These are phyloP conservation scores for Teratosphaeria pseudoeucalypti DNA, from an alignment of 2,329 filamentous ascomycete species.

Conservation along the genomic window DNA sequence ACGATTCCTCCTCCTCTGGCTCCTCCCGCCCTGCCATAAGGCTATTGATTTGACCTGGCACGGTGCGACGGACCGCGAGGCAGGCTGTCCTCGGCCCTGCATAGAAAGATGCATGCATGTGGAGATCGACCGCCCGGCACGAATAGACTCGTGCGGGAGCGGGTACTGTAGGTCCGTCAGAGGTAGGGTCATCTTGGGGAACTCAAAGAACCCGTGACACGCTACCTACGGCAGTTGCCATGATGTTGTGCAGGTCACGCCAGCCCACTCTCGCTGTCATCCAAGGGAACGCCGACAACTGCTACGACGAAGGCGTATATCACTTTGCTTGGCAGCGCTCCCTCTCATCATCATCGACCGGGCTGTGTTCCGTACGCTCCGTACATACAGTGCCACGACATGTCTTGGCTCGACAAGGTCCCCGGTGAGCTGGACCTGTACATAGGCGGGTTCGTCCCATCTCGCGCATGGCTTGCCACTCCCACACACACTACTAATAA, in stretches of 20 bases:
- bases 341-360: no score
- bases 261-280: no score
- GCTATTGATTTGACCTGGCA: background rate
- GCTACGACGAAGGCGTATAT: no score
- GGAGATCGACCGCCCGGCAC: background rate
- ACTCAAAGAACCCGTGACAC: background rate
- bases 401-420: slow-evolving; percentile 50
- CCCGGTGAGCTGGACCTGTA: slow-evolving; percentile 62
- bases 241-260: no score
- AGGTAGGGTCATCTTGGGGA: background rate
- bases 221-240: background rate
- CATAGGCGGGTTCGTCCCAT: slow-evolving; percentile 59
- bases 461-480: slow-evolving; percentile 6
- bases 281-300: no score
- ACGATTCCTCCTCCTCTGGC: background rate
- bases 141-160: no score
- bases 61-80: background rate
- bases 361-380: no score
- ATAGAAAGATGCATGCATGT: background rate
- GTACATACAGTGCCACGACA: no score
- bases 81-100: background rate
- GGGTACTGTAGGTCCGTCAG: background rate
- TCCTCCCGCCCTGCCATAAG: background rate
- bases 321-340: no score
- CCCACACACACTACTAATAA: slow-evolving; percentile 20